Evolutionary conservation across 2,329 filamentous ascomycete species (phyloP).

Genomic region (Aspergillus arachidicola): DNA sequence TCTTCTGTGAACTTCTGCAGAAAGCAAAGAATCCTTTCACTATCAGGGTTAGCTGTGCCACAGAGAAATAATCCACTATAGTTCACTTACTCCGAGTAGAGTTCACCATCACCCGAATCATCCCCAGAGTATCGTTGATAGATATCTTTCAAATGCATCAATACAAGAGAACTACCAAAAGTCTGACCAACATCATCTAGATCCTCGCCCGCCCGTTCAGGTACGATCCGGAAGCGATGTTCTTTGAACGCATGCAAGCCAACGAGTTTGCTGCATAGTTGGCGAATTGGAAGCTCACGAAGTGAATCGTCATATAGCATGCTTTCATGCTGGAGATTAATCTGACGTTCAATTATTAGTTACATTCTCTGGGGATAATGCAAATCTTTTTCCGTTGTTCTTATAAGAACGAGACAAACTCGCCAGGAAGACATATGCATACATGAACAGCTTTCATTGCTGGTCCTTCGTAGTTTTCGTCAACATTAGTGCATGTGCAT

Average conservation of each 20-base stretch:
- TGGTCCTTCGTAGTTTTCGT: not conserved
- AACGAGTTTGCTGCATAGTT: not conserved
- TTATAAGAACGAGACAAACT: not conserved
- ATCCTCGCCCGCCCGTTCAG: not conserved
- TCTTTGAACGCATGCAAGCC: not conserved
- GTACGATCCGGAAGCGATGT: not conserved
- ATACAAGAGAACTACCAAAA: not conserved
- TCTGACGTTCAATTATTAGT: not conserved
- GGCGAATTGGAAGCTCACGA: not conserved
- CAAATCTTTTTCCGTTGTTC: not conserved
- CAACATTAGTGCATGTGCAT: not conserved
- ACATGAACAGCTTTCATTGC: not conserved
- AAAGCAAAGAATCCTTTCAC: not conserved
- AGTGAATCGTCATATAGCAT: not conserved
- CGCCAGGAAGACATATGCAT: not conserved
- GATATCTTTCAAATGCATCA: not conserved
- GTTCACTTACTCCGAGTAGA: not conserved
- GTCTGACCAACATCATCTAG: not conserved
- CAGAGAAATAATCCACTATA: not conserved
- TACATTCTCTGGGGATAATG: not conserved
- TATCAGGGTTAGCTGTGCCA: not conserved
- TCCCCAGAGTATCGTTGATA: not conserved
- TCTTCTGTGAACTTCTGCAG: not conserved
- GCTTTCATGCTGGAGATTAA: not conserved
- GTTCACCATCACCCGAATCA: not conserved